Base-by-base conservation (phyloP, 495 filamentous ascomycete species). In the Trichodelitschia bisporula region DNA sequence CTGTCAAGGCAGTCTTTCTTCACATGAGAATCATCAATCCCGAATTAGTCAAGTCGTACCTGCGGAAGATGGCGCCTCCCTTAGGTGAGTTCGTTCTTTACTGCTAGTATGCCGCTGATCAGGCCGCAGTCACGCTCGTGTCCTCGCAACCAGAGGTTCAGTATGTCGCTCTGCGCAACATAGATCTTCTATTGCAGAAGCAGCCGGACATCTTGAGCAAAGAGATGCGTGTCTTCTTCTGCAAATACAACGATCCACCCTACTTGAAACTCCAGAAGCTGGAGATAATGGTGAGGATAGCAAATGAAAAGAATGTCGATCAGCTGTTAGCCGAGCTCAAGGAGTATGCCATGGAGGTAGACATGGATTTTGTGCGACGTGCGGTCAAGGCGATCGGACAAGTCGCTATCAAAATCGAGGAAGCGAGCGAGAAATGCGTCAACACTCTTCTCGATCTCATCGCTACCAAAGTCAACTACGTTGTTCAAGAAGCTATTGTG, bases 251-350 rank as follows among this genome's bases (percentile, higher is more conserved):
- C 48, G 86, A 97, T 45, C 86, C 86, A 1, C 80, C 78, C 11
- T 97, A 97, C 44, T 74, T 97, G 51, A 97, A 97, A 47, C 66
- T 97, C 18, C 72, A 92, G 50, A 97, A 97, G 37, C 68, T 97
- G 27, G 86, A 97, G 44, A 95, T 95, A 34, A 95, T 97, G 86
- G 83, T 97, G 11, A 72, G 89, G 51, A 95, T 97, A 68, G 83
- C 86, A 29, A 97, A 90, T 53, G 80, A 92, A 36, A 78, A 76
- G 45, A 97, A 95, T 42, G 78, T 86, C 25, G 86, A 97, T 38
- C 89, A 95, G 46, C 64, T 97, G 29, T 55, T 97, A 11, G 72
- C 80, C 10, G 86, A 97, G 48, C 48, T 97, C 41, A 93, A 89
- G 53, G 86, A 97, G 42, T 97, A 97, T 47, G 82, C 89, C 21